Conservation (phyloP, 306 rosid genomes). For the Biancaea sappan region DNA sequence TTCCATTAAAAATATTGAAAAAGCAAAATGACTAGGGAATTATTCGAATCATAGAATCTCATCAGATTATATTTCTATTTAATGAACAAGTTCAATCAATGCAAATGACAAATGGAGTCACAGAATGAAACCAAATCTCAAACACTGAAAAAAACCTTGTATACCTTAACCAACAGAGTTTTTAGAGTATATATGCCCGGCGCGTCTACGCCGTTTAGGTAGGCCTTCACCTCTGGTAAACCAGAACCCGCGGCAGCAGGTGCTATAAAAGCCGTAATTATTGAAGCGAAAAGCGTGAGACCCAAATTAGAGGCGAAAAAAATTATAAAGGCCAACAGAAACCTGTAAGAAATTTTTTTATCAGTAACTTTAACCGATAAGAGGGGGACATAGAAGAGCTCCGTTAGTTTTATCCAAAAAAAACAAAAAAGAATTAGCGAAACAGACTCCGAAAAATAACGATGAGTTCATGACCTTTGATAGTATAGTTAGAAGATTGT, state of each 20-base stretch:
- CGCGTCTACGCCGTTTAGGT: conserved; percentile 90
- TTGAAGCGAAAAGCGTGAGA: conserved; percentile 71
- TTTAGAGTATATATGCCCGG: conserved; percentile 69
- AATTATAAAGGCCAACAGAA: conserved; percentile 57
- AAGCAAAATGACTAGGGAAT: not conserved
- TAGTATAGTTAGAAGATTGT: not conserved
- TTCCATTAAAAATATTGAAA: not conserved
- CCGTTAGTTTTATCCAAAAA: not conserved
- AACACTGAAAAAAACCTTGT: not conserved
- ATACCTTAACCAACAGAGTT: conserved; percentile 83
- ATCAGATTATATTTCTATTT: not conserved
- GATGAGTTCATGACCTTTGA: not conserved
- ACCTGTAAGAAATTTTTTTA: conserved; percentile 52
- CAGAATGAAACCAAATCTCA: not conserved
- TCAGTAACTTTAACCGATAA: conserved; percentile 31
- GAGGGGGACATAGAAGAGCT: not conserved
- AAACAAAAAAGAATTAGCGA: too few relatives aligned
- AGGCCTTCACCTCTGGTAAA: conserved; percentile 96
- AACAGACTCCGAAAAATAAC: not conserved
- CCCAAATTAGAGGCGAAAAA: conserved; percentile 71
- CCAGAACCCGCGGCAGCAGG: conserved; percentile 93
- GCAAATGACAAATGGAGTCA: not conserved
- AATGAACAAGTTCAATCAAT: not conserved
- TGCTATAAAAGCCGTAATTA: conserved; percentile 73
- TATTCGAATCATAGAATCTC: not conserved